Percentiles rank a stretch among this genome's conserved stretches.
phyloP scores from a whole-genome alignment of 31 red algal genomes.

The Odonthalia washingtoniensis region DNA sequence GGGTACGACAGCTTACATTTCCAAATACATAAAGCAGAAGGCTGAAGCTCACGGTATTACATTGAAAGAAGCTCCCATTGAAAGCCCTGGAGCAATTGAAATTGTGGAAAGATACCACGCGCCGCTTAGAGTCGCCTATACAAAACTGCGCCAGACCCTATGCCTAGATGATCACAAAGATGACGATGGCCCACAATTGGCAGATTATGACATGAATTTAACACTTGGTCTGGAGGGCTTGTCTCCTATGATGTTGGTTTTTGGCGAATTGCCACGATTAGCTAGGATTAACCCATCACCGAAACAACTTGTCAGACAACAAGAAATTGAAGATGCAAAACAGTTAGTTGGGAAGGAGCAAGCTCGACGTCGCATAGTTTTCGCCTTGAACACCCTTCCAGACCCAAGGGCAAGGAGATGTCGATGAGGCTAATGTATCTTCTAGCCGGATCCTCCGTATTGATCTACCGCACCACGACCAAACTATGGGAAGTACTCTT shows the following conservation, averaged over 20 bases:
- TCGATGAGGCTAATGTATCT: too few relatives aligned
- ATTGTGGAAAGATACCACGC: constrained; percentile 36
- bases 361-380: neutral
- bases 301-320: constrained; percentile 16
- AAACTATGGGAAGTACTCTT: too few relatives aligned
- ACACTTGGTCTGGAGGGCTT: constrained; percentile 41
- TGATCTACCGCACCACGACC: too few relatives aligned
- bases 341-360: constrained; percentile 41
- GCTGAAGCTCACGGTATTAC: constrained; percentile 28
- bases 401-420: too few relatives aligned
- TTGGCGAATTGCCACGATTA: constrained; percentile 34
- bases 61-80: constrained; percentile 35
- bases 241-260: constrained; percentile 34
- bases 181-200: constrained; percentile 11
- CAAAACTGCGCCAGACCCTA: constrained; percentile 6
- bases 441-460: too few relatives aligned
- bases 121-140: constrained; percentile 13
- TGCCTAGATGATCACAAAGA: constrained; percentile 14
- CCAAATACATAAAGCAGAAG: too few relatives aligned
- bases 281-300: neutral
- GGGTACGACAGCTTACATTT: too few relatives aligned
- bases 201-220: constrained; percentile 21
- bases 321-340: constrained; percentile 12
- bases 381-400: constrained; percentile 11
- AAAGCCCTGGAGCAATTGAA: constrained; percentile 16